These are phyloP conservation scores for Ogataea pini DNA, from an alignment of 805 yeast species.

Conservation along the genomic window DNA sequence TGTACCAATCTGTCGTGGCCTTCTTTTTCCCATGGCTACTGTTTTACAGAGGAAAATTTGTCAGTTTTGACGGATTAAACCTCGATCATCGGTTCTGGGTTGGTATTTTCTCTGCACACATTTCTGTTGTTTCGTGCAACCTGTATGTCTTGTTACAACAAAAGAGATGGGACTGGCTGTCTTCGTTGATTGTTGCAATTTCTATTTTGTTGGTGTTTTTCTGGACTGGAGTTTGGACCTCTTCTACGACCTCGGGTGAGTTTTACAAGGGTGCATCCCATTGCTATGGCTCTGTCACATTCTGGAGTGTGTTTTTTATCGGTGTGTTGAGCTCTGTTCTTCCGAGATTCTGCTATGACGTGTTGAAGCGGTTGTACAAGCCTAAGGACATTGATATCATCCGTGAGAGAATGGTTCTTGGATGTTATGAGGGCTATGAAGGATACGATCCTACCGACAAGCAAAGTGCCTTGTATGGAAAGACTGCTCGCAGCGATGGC, in stretches of 20 bases:
- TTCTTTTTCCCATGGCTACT: conserved; percentile 68
- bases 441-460: conserved; percentile 55
- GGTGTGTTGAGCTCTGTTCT: conserved; percentile 55
- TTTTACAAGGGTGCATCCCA: conserved; percentile 66
- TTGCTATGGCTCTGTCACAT: conserved; percentile 57
- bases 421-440: conserved; percentile 48
- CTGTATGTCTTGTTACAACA: conserved; percentile 67
- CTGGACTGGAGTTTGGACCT: conserved; percentile 84
- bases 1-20: conserved; percentile 69
- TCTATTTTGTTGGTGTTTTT: conserved; percentile 60
- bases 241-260: conserved; percentile 48
- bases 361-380: conserved; percentile 48
- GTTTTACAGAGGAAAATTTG: conserved; percentile 47
- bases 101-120: conserved; percentile 61
- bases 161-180: conserved; percentile 77
- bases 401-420: conserved; percentile 58
- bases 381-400: conserved; percentile 74
- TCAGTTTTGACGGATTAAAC: conserved; percentile 46
- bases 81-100: conserved; percentile 71
- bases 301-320: conserved; percentile 65
- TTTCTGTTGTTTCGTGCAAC: conserved; percentile 66
- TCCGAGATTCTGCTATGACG: conserved; percentile 60
- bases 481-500: conserved; percentile 11
- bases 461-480: conserved; percentile 26
- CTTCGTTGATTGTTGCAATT: conserved; percentile 51